These are phyloP conservation scores for Sugiyamaella marilandica DNA, from an alignment of 805 yeast species.

Conservation along the genomic window DNA sequence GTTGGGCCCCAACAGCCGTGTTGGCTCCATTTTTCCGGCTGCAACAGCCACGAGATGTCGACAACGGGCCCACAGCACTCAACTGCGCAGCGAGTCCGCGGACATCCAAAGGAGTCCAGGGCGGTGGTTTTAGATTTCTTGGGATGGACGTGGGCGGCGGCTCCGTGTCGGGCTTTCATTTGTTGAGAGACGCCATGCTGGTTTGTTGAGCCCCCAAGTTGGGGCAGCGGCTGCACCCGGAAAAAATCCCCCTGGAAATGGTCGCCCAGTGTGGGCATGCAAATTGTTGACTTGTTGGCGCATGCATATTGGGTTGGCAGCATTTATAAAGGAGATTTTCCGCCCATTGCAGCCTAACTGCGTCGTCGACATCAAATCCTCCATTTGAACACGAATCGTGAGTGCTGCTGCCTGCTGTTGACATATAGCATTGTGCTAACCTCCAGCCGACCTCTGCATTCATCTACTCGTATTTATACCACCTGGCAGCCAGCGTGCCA, in stretches of 20 bases:
- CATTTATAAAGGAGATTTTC: neutral
- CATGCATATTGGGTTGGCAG: neutral
- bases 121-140: too few relatives aligned
- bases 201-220: slow-evolving; percentile 2
- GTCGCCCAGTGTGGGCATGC: neutral
- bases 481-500: neutral
- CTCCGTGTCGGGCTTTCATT: neutral
- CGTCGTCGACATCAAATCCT: neutral
- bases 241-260: slow-evolving; percentile 2
- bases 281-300: slow-evolving; percentile 3
- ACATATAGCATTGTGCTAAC: neutral
- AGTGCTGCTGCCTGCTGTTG: neutral
- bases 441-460: neutral
- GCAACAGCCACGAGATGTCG: too few relatives aligned
- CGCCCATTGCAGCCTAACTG: neutral
- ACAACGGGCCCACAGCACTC: neutral
- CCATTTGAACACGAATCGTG: neutral
- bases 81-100: neutral
- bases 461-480: neutral
- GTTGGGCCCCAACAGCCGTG: too few relatives aligned
- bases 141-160: too few relatives aligned
- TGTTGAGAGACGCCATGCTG: neutral
- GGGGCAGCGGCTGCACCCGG: slow-evolving; percentile 1
- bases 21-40: too few relatives aligned
- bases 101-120: too few relatives aligned